These are phyloP conservation scores for Volvariella volvacea DNA, from an alignment of 1,284 basidiomycete genomes.

Conservation along the genomic window DNA sequence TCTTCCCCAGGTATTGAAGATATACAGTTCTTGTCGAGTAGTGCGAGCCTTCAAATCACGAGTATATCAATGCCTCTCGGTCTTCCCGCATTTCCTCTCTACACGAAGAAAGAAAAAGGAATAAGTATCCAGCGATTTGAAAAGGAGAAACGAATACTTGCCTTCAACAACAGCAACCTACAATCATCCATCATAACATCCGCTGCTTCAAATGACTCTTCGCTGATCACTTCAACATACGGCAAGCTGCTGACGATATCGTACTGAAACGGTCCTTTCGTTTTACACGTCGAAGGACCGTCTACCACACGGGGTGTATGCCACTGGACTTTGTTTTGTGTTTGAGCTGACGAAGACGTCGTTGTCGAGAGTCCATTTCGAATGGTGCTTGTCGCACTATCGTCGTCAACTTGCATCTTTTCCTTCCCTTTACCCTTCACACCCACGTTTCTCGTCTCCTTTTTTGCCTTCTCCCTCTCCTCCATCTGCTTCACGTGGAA, in stretches of 20 bases:
- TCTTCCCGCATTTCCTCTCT: slow-evolving; percentile 26
- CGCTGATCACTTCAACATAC: slow-evolving; percentile 40
- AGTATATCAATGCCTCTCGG: slow-evolving; percentile 28
- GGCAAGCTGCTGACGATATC: slow-evolving; percentile 39
- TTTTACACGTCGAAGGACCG: slow-evolving; percentile 30
- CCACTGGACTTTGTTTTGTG: slow-evolving; percentile 13
- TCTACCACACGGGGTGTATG: slow-evolving; percentile 28
- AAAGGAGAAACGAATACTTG: slow-evolving; percentile 15
- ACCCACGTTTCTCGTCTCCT: too few relatives aligned
- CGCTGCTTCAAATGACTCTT: slow-evolving; percentile 36
- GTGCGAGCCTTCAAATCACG: background rate
- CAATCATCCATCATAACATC: slow-evolving; percentile 53
- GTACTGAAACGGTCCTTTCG: slow-evolving; percentile 34
- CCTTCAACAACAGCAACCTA: slow-evolving; percentile 38
- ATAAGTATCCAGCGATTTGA: background rate
- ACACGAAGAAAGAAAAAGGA: slow-evolving; percentile 4
- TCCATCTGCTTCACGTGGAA: slow-evolving; percentile 12
- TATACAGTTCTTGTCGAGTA: too few relatives aligned
- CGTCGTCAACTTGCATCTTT: slow-evolving; percentile 4
- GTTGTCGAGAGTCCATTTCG: too few relatives aligned
- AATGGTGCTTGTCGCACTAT: slow-evolving; percentile 1
- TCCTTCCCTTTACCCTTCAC: slow-evolving; percentile 19
- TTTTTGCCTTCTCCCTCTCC: background rate
- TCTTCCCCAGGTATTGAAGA: too few relatives aligned
- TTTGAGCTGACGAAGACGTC: too few relatives aligned